These are phyloP conservation scores for Zygnema cylindricum DNA, from an alignment of 139 green algal species.

Conservation along the genomic window DNA sequence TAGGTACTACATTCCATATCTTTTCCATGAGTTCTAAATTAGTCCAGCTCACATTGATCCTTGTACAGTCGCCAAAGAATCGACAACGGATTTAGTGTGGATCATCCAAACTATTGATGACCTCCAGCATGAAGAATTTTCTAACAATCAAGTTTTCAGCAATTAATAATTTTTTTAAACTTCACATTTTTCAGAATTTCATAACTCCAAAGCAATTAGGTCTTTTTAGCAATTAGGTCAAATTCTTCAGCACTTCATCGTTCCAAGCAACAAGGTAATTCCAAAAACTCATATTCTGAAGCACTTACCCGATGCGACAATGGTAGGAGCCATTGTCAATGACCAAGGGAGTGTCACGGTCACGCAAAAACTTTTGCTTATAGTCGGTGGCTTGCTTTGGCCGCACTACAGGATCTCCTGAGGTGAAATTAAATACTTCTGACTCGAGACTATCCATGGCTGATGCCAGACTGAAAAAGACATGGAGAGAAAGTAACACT, in stretches of 20 bases:
- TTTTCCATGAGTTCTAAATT: too few relatives aligned
- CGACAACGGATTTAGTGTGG: too few relatives aligned
- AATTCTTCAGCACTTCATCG: neutral
- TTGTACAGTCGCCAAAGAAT: too few relatives aligned
- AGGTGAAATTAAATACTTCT: slow-evolving; percentile 1
- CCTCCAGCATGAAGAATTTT: neutral
- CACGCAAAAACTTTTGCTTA: neutral
- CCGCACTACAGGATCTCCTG: neutral
- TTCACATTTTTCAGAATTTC: neutral
- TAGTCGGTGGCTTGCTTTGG: slow-evolving; percentile 19
- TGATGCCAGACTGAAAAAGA: too few relatives aligned
- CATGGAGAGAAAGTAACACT: too few relatives aligned
- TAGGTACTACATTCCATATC: too few relatives aligned
- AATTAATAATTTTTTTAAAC: neutral
- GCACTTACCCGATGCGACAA: slow-evolving; percentile 29
- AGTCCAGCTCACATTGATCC: too few relatives aligned
- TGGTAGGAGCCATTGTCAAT: slow-evolving; percentile 49
- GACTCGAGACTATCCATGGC: too few relatives aligned
- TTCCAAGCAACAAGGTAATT: neutral
- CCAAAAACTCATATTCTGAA: too few relatives aligned
- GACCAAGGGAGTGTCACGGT: slow-evolving; percentile 23
- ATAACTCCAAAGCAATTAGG: neutral
- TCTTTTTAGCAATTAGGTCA: neutral
- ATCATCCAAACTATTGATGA: neutral
- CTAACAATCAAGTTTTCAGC: neutral